Conservation (phyloP, 345 rosid genomes). For the Camelina hispida region DNA sequence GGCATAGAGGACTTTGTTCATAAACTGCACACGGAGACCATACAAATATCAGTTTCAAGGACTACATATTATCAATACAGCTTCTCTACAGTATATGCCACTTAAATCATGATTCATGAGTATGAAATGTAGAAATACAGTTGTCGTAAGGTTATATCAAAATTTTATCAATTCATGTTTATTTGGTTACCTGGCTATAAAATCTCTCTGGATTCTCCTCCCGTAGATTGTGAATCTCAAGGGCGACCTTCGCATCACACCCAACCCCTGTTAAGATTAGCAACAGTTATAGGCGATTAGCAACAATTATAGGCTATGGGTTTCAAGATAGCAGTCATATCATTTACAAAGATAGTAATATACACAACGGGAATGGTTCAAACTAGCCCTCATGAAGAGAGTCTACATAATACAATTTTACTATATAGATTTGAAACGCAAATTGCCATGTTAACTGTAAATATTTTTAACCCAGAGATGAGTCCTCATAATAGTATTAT, state of each 20-base stretch:
- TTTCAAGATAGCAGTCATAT: slow-evolving; percentile 8
- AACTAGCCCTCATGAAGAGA: slow-evolving; percentile 9
- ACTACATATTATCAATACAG: not conserved
- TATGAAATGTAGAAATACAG: not conserved
- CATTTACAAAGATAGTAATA: not conserved
- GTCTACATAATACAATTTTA: not conserved
- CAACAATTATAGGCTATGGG: not conserved
- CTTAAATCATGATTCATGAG: not conserved
- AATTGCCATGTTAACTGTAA: not conserved
- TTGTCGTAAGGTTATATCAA: not conserved
- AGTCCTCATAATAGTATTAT: not conserved
- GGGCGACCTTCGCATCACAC: slow-evolving; percentile 93
- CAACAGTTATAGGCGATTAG: not conserved
- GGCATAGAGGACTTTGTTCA: slow-evolving; percentile 92
- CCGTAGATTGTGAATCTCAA: slow-evolving; percentile 81
- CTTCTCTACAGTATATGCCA: slow-evolving; percentile 7
- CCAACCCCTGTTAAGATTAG: slow-evolving; percentile 64
- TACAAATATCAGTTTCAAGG: slow-evolving; percentile 22
- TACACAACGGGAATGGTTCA: slow-evolving; percentile 3
- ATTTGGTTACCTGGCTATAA: slow-evolving; percentile 67
- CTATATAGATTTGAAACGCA: not conserved
- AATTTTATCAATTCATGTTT: not conserved
- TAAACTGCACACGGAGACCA: slow-evolving; percentile 61
- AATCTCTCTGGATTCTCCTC: slow-evolving; percentile 90
- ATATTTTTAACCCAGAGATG: not conserved